These are phyloP conservation scores for Fusarium sp. DNA, from an alignment of 2,329 filamentous ascomycete genomes.

Conservation along the genomic window DNA sequence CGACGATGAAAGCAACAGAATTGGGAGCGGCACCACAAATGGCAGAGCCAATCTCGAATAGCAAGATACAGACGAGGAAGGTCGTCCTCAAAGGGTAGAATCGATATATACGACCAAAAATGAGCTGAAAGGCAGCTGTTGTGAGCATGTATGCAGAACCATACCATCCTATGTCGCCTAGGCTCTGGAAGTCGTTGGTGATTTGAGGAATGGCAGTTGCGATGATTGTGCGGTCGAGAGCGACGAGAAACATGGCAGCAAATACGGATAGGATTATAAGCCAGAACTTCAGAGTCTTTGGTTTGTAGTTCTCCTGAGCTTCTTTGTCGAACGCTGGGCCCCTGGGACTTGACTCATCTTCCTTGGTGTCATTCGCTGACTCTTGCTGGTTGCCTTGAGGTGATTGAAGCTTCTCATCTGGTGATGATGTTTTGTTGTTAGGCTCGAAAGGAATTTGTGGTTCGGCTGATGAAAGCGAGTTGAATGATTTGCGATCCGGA, in stretches of 20 bases:
- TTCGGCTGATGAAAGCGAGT: conserved; percentile 35
- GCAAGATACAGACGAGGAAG: conserved; percentile 57
- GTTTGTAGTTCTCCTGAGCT: conserved; percentile 57
- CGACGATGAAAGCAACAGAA: conserved; percentile 63
- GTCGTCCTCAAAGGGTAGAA: conserved; percentile 61
- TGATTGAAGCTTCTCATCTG: background rate
- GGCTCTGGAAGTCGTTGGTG: conserved; percentile 65
- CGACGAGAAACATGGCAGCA: conserved; percentile 65
- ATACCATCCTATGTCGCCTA: conserved; percentile 72
- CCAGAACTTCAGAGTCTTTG: conserved; percentile 65
- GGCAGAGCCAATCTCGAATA: conserved; percentile 65
- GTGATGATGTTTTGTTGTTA: background rate
- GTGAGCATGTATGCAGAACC: conserved; percentile 70
- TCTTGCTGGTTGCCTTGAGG: background rate
- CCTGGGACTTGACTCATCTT: conserved; percentile 23
- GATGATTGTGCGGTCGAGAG: conserved; percentile 66
- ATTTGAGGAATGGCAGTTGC: conserved; percentile 64
- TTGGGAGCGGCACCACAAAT: conserved; percentile 64
- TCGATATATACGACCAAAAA: conserved; percentile 64
- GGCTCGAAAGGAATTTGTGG: background rate
- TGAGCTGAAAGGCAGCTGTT: conserved; percentile 61
- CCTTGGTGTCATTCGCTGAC: conserved; percentile 13
- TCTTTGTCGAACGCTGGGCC: conserved; percentile 40
- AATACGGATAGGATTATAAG: conserved; percentile 63
- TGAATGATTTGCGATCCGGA: conserved; percentile 22